Conservation (phyloP, 1,139 yeast genomes). For the Pichia kudriavzevii region DNA sequence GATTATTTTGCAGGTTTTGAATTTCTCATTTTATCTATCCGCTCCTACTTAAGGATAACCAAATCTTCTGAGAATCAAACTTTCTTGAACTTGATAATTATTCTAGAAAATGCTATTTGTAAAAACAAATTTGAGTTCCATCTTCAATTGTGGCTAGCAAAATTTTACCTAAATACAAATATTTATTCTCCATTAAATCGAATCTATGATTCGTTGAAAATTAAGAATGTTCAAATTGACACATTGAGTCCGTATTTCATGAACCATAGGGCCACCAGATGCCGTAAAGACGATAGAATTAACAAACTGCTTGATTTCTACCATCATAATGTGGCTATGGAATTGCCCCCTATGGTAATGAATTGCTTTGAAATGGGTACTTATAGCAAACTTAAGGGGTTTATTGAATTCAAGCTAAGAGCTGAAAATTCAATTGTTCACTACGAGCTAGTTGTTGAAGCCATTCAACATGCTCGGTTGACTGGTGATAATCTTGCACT, state of each 20-base stretch:
- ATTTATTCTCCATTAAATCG: conserved; percentile 42
- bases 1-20: conserved; percentile 67
- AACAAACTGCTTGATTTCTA: conserved; percentile 36
- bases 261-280: conserved; percentile 38
- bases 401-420: conserved; percentile 44
- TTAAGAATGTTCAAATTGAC: conserved; percentile 77
- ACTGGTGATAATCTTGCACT: conserved; percentile 2
- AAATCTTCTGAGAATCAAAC: conserved; percentile 16
- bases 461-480: conserved; percentile 9
- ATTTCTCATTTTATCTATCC: conserved; percentile 45
- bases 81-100: conserved; percentile 31
- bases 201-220: conserved; percentile 48
- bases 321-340: conserved; percentile 39
- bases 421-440: conserved; percentile 34
- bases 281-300: conserved; percentile 19
- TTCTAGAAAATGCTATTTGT: conserved; percentile 41
- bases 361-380: conserved; percentile 48
- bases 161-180: conserved; percentile 56
- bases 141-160: conserved; percentile 62
- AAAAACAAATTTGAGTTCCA: conserved; percentile 60
- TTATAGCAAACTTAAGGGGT: conserved; percentile 56
- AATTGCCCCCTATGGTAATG: conserved; percentile 39
- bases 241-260: conserved; percentile 54
- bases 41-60: conserved; percentile 20
- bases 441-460: conserved; percentile 5